Conservation (phyloP, 1,139 yeast genomes). For the Saccharomyces hybrid region DNA sequence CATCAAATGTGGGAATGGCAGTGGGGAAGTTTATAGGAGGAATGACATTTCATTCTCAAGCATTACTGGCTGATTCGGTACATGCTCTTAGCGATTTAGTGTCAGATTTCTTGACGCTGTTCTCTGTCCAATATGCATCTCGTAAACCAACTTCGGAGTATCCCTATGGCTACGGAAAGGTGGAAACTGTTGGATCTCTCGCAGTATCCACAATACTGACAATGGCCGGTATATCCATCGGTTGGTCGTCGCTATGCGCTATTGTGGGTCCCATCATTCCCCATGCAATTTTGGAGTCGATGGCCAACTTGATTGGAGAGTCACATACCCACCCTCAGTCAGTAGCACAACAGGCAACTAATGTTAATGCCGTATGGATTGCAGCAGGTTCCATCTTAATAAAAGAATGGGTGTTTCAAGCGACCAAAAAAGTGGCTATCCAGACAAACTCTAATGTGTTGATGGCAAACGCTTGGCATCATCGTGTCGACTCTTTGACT, state of each 20-base stretch:
- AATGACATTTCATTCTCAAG: too few species aligned
- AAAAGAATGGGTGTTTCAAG: slow-evolving; percentile 79
- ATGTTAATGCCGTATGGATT: slow-evolving; percentile 92
- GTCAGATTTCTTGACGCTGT: slow-evolving; percentile 80
- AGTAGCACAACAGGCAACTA: slow-evolving; percentile 45
- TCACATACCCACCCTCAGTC: slow-evolving; percentile 41
- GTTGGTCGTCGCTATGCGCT: slow-evolving; percentile 74
- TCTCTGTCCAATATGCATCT: slow-evolving; percentile 75
- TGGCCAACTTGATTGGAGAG: slow-evolving; percentile 23
- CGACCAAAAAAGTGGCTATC: slow-evolving; percentile 73
- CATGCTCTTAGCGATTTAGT: slow-evolving; percentile 87
- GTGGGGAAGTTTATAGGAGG: slow-evolving; percentile 85
- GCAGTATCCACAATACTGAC: slow-evolving; percentile 77
- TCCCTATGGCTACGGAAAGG: slow-evolving; percentile 88
- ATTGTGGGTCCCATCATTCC: slow-evolving; percentile 66
- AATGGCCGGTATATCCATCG: slow-evolving; percentile 85
- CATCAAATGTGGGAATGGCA: slow-evolving; percentile 81
- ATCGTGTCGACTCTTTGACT: slow-evolving; percentile 89
- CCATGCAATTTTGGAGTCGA: slow-evolving; percentile 42
- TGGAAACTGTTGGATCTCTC: too few species aligned
- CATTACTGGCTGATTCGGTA: slow-evolving; percentile 86
- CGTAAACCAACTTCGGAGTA: slow-evolving; percentile 57
- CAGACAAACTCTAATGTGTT: slow-evolving; percentile 78
- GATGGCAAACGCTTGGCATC: slow-evolving; percentile 98
- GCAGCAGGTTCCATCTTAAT: slow-evolving; percentile 81